Percentiles rank a stretch among this genome's conserved stretches.
Evolutionary conservation across 495 filamentous ascomycete genomes (phyloP).

Genomic region (Trichoderma virens): DNA sequence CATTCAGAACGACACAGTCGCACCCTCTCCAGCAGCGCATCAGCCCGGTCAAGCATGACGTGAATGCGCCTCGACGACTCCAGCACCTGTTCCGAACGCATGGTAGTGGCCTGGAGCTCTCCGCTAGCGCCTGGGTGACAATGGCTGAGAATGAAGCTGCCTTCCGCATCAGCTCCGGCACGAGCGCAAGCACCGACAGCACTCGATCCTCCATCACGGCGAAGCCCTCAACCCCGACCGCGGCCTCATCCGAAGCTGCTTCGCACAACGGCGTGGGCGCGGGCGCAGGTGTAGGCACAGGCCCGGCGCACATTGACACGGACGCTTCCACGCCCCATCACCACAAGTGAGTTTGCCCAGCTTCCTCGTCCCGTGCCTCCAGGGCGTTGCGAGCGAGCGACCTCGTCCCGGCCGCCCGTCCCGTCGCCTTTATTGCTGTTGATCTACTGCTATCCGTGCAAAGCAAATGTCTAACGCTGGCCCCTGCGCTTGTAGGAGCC

Average conservation of each 20-base stretch:
- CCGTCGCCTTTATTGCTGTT: slow-evolving; percentile 17
- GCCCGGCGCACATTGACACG: slow-evolving; percentile 9
- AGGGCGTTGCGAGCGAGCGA: slow-evolving; percentile 19
- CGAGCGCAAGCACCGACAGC: slow-evolving; percentile 54
- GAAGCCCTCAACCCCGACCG: slow-evolving; percentile 38
- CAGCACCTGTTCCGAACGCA: slow-evolving; percentile 2
- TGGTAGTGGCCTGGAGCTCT: slow-evolving; percentile 7
- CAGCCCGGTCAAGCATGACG: neutral
- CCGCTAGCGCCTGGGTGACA: slow-evolving; percentile 36
- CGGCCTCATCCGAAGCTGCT: slow-evolving; percentile 30
- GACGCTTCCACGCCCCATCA: neutral
- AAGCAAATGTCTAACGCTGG: slow-evolving; percentile 8
- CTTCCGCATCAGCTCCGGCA: slow-evolving; percentile 53
- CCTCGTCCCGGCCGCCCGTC: slow-evolving; percentile 21
- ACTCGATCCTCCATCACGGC: slow-evolving; percentile 52
- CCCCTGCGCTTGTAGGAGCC: slow-evolving; percentile 4
- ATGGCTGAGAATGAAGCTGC: slow-evolving; percentile 53
- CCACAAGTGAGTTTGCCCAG: neutral
- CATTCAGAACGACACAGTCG: neutral
- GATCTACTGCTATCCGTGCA: slow-evolving; percentile 21
- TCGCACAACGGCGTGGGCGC: slow-evolving; percentile 8
- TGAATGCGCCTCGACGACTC: slow-evolving; percentile 8
- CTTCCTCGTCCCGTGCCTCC: neutral
- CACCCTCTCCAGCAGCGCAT: neutral
- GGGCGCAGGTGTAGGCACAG: too few species aligned